Evolutionary conservation across 192 early-diverging fungal species (phyloP).

Genomic region (Linderina pennispora): DNA sequence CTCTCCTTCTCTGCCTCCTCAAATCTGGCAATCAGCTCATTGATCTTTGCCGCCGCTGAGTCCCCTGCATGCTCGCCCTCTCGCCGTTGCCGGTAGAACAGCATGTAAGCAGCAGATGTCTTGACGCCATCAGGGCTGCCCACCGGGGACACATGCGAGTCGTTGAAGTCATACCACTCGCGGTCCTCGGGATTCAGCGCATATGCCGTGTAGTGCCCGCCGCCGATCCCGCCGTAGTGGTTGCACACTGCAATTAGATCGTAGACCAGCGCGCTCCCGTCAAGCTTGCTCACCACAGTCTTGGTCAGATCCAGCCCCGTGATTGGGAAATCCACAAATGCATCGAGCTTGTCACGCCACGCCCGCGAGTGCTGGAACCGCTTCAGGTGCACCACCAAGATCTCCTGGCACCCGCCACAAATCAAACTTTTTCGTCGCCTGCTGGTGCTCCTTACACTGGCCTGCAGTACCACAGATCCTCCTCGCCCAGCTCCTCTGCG

Average conservation of each 20-base stretch:
- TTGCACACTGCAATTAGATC: slow-evolving; percentile 76
- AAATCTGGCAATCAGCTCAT: slow-evolving; percentile 13
- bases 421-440: slow-evolving; percentile 74
- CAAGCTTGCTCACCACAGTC: slow-evolving; percentile 23
- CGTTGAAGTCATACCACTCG: slow-evolving; percentile 80
- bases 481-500: slow-evolving; percentile 67
- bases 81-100: slow-evolving; percentile 37
- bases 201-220: slow-evolving; percentile 83
- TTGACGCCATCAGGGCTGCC: slow-evolving; percentile 13
- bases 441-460: slow-evolving; percentile 66
- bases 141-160: slow-evolving; percentile 55
- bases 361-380: slow-evolving; percentile 66
- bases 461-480: slow-evolving; percentile 79
- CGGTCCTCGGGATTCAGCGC: slow-evolving; percentile 58
- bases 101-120: slow-evolving; percentile 40
- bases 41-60: slow-evolving; percentile 13
- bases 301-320: slow-evolving; percentile 56
- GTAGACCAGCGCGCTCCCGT: slow-evolving; percentile 46
- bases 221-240: slow-evolving; percentile 77
- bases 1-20: slow-evolving; percentile 4
- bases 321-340: slow-evolving; percentile 65
- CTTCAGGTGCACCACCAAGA: slow-evolving; percentile 78
- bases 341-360: slow-evolving; percentile 68
- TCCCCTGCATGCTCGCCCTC: background rate
- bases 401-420: slow-evolving; percentile 73